Conservation (phyloP, 306 rosid genomes). For the Rosa persica region DNA sequence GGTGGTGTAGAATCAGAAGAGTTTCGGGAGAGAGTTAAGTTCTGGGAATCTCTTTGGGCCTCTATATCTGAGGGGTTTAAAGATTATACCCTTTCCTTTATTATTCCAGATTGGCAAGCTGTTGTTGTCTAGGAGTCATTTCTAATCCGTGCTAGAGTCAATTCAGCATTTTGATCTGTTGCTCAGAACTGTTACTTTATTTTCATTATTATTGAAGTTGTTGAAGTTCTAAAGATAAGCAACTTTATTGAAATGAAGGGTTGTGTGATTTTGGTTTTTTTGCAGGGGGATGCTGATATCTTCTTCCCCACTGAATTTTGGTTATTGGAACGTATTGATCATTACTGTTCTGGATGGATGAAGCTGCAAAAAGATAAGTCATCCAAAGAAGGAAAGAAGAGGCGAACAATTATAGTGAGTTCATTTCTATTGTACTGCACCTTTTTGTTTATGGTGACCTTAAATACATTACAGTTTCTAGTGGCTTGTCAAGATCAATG, state of each 20-base stretch:
- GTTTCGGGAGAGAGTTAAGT: neutral
- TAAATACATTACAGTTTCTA: neutral
- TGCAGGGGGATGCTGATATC: slow-evolving; percentile 94
- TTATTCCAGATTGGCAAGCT: neutral
- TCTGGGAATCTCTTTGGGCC: neutral
- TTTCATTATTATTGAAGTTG: neutral
- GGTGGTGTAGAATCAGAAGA: neutral
- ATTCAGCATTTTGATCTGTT: neutral
- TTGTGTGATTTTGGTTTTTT: slow-evolving; percentile 22
- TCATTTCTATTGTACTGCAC: neutral
- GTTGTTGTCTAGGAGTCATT: neutral
- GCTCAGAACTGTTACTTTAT: neutral
- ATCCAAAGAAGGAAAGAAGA: slow-evolving; percentile 73
- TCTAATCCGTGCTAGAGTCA: neutral
- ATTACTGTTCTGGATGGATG: slow-evolving; percentile 87
- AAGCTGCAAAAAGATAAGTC: slow-evolving; percentile 45
- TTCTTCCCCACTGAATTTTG: slow-evolving; percentile 92
- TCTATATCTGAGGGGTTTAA: neutral
- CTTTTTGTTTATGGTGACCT: neutral
- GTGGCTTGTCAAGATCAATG: neutral
- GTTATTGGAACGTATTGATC: slow-evolving; percentile 83
- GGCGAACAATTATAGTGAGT: slow-evolving; percentile 84
- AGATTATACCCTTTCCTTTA: neutral
- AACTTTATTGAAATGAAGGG: neutral
- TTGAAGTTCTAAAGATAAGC: neutral